Base-by-base conservation (phyloP, 1,284 basidiomycete genomes). In the Ustilago tritici region DNA sequence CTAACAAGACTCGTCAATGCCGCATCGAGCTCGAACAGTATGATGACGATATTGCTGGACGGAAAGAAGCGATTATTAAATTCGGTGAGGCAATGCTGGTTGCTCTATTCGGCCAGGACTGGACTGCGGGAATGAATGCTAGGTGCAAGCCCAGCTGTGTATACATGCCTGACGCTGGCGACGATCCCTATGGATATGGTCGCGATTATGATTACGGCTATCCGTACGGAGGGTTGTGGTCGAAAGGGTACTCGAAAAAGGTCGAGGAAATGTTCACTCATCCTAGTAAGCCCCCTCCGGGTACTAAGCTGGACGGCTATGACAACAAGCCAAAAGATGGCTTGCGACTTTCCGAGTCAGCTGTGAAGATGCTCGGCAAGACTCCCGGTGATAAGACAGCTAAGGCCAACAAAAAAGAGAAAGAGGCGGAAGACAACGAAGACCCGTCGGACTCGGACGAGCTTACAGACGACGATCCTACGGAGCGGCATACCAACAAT, bases 21-120 rank as follows among this genome's bases (percentile, higher is more conserved):
- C 70, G 70, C 38, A 7, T 50, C 28, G 65, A 67, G 58, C 57
- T 73, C 17, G n/a, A 35, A 5, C 38, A 61, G 49, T 68, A 61
- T 47, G 70, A 73, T 34, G 43, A 67, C 34, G 65, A 73, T 34
- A 53, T 68, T 12, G 49, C 32, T 0, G 70, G 70, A 0, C 40
- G 70, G 14, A 57, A 60, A 11, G 61, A 73, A 34, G 70, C 70
- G 11, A 61, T 67, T 4, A 46, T 57, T 49, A 34, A 38, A 15
- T 73, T 67, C 19, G 70, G 70, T 40, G 65, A 67, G 3, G 5
- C 15, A 4, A 11, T 64, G 8, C 14, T 53, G 19, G 17, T n/a
- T 7, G 14, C 61, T 2, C 3, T 61, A 4, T 50, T 60, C 17
- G 70, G 70, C 6, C 28, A 50, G 3, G 19, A 67, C 17, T 67